Evolutionary conservation across 495 filamentous ascomycete genomes (phyloP), one percentile per base, ranked within the genome.

Genomic region (Pyrenula aspistea): DNA sequence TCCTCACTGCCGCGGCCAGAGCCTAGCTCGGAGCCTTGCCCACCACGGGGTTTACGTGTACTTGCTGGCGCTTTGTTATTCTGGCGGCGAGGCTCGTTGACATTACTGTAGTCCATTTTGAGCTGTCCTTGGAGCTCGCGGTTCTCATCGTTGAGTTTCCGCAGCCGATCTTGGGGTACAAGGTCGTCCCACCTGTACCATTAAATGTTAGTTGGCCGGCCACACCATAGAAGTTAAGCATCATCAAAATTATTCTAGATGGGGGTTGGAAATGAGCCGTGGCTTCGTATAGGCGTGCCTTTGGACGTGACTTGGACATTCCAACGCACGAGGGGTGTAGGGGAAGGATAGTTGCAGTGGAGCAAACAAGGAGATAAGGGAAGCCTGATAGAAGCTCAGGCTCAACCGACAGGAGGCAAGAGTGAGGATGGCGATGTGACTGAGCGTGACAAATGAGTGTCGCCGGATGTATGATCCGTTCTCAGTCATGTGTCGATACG

Each of bases 101-200:
- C 31, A 63, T 52, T 20, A 20, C n/a, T 52, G 19, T 21, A 20
- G 22, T 86, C 81, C 21, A 74, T 72, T 55, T 81, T 76, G 0
- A 89, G 76, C 62, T 83, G 79, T 49, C 71, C 65, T n/a, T 90
- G 89, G 8, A 95, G 79, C 60, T 89, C 87, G 64, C 86, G 85
- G 69, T 97, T 96, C 72, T 97, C 93, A 42, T 95, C 89, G 36
- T 83, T 95, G 69, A 89, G 85, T 75, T 96, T 96, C 57, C 92
- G 84, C 12, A 98, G 83, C 55, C 93, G 89, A 68, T 97, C 93
- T 68, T 92, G 84, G 10, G 88, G 83, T 47, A 97, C 93, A 91
- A 92, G 97, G 76, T 98, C 93, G 74, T 98, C 93, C 93, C 93
- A 98, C 51, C 87, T 89, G 61, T 42, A 56, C 54, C 19, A 19